A percentile compares a stretch with the other conserved stretches of the same genome.
phyloP scores from a whole-genome alignment of 768 basidiomycete genomes.

The Exidia glandulosa region DNA sequence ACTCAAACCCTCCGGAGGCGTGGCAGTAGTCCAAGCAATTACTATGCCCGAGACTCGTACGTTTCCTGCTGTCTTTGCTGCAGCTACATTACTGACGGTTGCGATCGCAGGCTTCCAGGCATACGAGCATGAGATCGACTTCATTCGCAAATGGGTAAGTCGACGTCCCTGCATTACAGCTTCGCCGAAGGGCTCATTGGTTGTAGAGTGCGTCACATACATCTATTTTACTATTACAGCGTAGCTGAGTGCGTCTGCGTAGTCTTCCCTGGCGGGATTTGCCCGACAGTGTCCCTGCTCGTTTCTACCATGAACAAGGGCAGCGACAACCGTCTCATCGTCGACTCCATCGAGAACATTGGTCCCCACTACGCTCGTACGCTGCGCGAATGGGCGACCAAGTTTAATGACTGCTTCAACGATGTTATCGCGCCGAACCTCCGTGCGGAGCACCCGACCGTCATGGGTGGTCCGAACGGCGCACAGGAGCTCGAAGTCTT shows the following conservation, averaged over 20 bases:
- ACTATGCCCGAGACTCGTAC: conserved; percentile 62
- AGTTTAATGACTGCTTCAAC: conserved; percentile 51
- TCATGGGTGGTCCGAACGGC: conserved; percentile 34
- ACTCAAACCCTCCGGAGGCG: conserved; percentile 45
- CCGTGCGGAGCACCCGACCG: conserved; percentile 46
- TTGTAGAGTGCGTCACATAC: background rate
- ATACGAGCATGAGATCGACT: conserved; percentile 52
- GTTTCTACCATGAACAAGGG: conserved; percentile 59
- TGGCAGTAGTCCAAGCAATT: conserved; percentile 64
- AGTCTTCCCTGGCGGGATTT: conserved; percentile 71
- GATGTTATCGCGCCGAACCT: conserved; percentile 47
- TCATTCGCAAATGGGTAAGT: conserved; percentile 64
- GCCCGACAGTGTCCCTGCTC: conserved; percentile 74
- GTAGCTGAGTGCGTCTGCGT: too few species aligned
- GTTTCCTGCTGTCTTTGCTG: conserved; percentile 23
- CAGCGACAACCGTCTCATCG: conserved; percentile 64
- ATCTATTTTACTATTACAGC: too few species aligned
- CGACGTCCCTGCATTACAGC: background rate
- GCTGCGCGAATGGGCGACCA: conserved; percentile 59
- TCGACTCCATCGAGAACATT: conserved; percentile 79
- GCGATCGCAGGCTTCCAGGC: conserved; percentile 37
- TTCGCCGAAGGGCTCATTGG: too few species aligned
- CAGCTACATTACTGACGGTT: background rate
- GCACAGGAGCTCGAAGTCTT: conserved; percentile 60
- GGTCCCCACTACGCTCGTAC: conserved; percentile 80